Percentiles rank a stretch among this genome's conserved stretches.
phyloP scores from a whole-genome alignment of 1,284 basidiomycete genomes.

The Tylopilus sp. region DNA sequence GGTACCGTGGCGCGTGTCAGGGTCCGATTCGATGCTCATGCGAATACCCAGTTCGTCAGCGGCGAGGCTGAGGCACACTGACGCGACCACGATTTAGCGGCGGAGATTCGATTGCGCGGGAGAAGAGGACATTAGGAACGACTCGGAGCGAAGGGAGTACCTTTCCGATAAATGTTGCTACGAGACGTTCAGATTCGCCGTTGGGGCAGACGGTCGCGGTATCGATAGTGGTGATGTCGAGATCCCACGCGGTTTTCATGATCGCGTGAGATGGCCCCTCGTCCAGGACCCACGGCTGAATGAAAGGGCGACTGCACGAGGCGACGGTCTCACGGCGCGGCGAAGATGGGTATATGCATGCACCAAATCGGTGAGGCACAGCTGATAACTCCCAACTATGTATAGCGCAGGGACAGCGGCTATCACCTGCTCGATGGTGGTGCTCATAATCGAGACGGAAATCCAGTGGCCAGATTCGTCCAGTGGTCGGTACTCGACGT shows the following conservation, averaged over 20 bases:
- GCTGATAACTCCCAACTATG: conserved; percentile 44
- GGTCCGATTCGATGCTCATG: conserved; percentile 2
- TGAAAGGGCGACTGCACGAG: neutral
- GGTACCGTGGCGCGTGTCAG: conserved; percentile 32
- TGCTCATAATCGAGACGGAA: conserved; percentile 42
- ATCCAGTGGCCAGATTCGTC: conserved; percentile 48
- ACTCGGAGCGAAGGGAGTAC: conserved; percentile 14
- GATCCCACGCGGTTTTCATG: conserved; percentile 47
- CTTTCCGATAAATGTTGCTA: conserved; percentile 53
- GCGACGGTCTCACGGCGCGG: neutral
- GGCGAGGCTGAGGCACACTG: conserved; percentile 36
- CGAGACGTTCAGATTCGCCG: conserved; percentile 43
- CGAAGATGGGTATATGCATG: conserved; percentile 16
- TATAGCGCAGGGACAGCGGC: neutral
- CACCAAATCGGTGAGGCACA: conserved; percentile 41
- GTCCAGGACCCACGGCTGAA: conserved; percentile 41
- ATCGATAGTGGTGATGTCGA: conserved; percentile 45
- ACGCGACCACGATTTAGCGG: conserved; percentile 45
- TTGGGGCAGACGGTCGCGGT: conserved; percentile 59
- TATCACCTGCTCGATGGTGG: neutral
- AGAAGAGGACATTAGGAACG: neutral
- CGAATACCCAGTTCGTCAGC: conserved; percentile 8
- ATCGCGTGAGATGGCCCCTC: conserved; percentile 41
- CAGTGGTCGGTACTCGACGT: conserved; percentile 40
- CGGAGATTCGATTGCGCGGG: conserved; percentile 46